phyloP scores from a whole-genome alignment of 1,284 basidiomycete genomes.

The Rhodotorula sp. region DNA sequence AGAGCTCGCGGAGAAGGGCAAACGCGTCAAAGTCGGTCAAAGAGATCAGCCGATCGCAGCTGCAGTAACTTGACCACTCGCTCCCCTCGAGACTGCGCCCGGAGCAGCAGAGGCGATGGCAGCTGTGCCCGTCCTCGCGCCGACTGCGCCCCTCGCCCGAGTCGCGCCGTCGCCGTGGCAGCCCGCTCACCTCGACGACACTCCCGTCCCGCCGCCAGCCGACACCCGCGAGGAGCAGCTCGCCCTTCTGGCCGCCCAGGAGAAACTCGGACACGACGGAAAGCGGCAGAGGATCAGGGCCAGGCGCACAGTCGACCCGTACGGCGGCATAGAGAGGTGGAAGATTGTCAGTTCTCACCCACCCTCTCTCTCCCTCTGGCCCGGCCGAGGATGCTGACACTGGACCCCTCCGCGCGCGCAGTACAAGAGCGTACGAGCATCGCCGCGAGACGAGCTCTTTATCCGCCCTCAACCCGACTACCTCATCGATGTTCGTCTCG shows the following conservation, averaged over 20 bases:
- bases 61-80: too few relatives aligned
- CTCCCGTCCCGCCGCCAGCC: constrained; percentile 41
- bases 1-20: too few relatives aligned
- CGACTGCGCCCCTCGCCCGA: neutral
- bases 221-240: constrained; percentile 43
- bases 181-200: constrained; percentile 36
- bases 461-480: constrained; percentile 64
- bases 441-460: constrained; percentile 62
- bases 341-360: constrained; percentile 60
- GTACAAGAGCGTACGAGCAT: constrained; percentile 35
- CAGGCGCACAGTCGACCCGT: constrained; percentile 89
- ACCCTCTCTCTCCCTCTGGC: neutral
- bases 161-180: constrained; percentile 26
- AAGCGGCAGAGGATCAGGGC: constrained; percentile 48
- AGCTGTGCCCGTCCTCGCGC: neutral
- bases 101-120: neutral
- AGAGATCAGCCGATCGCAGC: too few relatives aligned
- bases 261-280: constrained; percentile 40
- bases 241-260: constrained; percentile 41
- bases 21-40: too few relatives aligned
- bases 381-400: neutral
- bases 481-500: constrained; percentile 43
- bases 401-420: neutral
- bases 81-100: neutral
- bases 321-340: constrained; percentile 81